These are phyloP conservation scores for Streptanthus diversifolius DNA, from an alignment of 345 rosid genomes.

Conservation along the genomic window DNA sequence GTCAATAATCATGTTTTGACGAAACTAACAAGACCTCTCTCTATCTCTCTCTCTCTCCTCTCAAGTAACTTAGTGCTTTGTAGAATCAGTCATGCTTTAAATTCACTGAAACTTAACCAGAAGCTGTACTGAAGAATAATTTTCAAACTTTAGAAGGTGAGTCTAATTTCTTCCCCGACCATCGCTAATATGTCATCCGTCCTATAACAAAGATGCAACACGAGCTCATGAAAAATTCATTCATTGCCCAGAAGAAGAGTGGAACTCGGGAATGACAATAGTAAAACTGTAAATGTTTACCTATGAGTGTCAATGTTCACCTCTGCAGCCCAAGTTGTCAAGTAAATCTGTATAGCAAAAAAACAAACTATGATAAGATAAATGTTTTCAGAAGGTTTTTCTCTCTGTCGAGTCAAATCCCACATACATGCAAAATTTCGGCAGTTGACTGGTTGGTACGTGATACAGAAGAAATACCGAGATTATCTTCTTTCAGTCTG, in stretches of 20 bases:
- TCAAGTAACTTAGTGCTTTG: not conserved
- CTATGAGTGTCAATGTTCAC: conserved; percentile 59
- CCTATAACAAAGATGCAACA: conserved; percentile 40
- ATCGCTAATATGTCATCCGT: conserved; percentile 55
- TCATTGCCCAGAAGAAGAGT: not conserved
- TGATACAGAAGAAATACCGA: conserved; percentile 32
- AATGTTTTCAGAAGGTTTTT: not conserved
- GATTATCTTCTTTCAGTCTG: conserved; percentile 39
- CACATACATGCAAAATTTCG: conserved; percentile 59
- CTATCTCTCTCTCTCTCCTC: not conserved
- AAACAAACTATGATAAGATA: not conserved
- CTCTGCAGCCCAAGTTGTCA: conserved; percentile 86
- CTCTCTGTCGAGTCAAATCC: not conserved
- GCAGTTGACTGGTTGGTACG: conserved; percentile 39
- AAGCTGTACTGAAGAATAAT: not conserved
- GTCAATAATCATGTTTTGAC: not conserved
- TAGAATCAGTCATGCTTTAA: not conserved
- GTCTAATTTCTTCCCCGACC: conserved; percentile 64
- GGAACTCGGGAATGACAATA: not conserved
- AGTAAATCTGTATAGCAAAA: conserved; percentile 47
- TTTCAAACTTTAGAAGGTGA: conserved; percentile 30
- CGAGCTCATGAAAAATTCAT: not conserved
- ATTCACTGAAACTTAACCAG: not conserved
- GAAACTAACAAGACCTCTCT: not conserved
- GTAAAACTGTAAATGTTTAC: conserved; percentile 34